Evolutionary conservation across 2,329 filamentous ascomycete species (phyloP).

Genomic region (Hypoxylon sp.): DNA sequence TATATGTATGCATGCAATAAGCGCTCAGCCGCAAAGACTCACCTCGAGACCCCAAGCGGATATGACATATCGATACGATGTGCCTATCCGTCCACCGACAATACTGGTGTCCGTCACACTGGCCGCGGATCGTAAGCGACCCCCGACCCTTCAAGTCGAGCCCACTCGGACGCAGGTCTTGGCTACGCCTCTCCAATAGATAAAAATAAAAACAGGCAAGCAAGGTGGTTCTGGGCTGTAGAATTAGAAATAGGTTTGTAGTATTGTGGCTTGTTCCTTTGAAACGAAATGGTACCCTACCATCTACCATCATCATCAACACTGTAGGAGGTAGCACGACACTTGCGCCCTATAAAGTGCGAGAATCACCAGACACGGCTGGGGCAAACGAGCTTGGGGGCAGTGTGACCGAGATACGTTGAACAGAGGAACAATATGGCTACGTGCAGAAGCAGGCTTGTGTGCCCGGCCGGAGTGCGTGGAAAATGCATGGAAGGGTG

Average conservation of each 20-base stretch:
- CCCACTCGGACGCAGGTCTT: neutral
- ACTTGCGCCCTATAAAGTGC: neutral
- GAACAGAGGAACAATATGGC: constrained; percentile 18
- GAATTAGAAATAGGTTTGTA: neutral
- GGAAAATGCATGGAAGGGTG: constrained; percentile 31
- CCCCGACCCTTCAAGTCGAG: constrained; percentile 16
- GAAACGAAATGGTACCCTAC: constrained; percentile 8
- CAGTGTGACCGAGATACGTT: neutral
- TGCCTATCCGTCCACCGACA: constrained; percentile 3
- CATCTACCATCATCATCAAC: neutral
- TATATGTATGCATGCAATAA: constrained; percentile 14
- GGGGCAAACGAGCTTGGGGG: neutral
- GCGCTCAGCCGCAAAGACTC: constrained; percentile 19
- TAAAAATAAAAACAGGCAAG: neutral
- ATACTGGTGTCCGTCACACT: constrained; percentile 12
- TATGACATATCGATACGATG: constrained; percentile 25
- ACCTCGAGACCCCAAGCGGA: constrained; percentile 3
- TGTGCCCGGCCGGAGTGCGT: constrained; percentile 17
- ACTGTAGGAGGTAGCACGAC: constrained; percentile 15
- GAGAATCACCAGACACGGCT: neutral
- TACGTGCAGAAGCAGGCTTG: constrained; percentile 17
- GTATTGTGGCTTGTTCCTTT: constrained; percentile 13
- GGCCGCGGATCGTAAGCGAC: constrained; percentile 2
- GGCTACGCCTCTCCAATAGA: constrained; percentile 7
- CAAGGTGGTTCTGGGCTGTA: neutral